These are phyloP conservation scores for Phragmites australis DNA, from an alignment of 176 grass and related monocot species.

Conservation along the genomic window DNA sequence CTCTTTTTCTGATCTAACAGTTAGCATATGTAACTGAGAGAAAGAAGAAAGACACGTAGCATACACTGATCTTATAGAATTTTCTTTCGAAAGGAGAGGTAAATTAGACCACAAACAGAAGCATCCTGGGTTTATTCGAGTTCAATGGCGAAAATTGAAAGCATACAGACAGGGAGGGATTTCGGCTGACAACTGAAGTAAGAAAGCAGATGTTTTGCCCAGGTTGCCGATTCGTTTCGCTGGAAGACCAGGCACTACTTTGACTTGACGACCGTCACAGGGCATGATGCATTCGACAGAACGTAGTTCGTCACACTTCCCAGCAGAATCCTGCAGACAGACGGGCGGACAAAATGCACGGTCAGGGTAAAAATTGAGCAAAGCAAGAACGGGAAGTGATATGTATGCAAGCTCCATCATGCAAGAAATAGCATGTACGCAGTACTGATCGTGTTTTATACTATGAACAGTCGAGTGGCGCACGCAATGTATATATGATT, in stretches of 20 bases:
- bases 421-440: background rate
- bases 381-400: background rate
- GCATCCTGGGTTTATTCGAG: background rate
- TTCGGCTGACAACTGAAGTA: background rate
- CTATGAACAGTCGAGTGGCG: background rate
- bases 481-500: background rate
- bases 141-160: background rate
- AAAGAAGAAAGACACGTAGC: too few relatives aligned
- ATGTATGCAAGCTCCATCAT: background rate
- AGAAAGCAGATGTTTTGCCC: background rate
- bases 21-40: too few relatives aligned
- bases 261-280: conserved; percentile 74
- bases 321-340: conserved; percentile 55
- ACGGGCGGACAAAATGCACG: background rate
- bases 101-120: background rate
- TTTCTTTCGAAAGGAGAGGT: background rate
- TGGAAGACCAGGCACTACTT: conserved; percentile 12
- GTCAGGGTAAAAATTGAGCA: background rate
- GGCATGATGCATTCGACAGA: conserved; percentile 60
- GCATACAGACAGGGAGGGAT: background rate
- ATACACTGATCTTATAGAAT: background rate
- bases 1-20: too few relatives aligned
- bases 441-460: background rate
- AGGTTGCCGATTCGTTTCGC: background rate
- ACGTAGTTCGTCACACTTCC: conserved; percentile 78